Evolutionary conservation across 768 basidiomycete genomes (phyloP).

Genomic region (Basidioascus undulatus): DNA sequence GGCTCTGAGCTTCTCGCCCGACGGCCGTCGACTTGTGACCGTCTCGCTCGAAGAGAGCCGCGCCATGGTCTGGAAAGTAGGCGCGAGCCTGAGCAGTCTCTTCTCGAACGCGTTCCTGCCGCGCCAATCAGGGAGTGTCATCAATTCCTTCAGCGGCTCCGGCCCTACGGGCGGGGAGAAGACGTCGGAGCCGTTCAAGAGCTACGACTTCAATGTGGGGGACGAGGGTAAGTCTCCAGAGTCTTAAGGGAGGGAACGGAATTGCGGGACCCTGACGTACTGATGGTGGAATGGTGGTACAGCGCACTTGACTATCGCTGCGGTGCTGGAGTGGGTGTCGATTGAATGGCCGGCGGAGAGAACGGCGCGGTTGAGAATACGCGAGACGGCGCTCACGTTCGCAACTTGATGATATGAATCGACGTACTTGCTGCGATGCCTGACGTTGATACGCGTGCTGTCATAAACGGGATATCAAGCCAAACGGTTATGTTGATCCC

Average conservation of each 20-base stretch:
- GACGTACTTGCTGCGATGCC: too few relatives aligned
- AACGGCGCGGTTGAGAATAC: conserved; percentile 57
- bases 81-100: conserved; percentile 63
- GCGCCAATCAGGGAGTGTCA: conserved; percentile 80
- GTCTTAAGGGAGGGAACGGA: not conserved
- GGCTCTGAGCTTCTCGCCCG: conserved; percentile 77
- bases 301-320: conserved; percentile 36
- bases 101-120: conserved; percentile 63
- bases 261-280: not conserved
- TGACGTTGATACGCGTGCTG: too few relatives aligned
- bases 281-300: not conserved
- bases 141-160: too few relatives aligned
- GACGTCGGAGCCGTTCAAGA: conserved; percentile 67
- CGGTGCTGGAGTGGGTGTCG: conserved; percentile 41
- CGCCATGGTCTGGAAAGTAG: conserved; percentile 89
- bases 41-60: conserved; percentile 61
- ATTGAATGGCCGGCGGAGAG: conserved; percentile 73
- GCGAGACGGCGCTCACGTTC: conserved; percentile 62
- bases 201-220: conserved; percentile 59
- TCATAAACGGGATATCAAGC: too few relatives aligned
- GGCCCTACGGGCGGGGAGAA: conserved; percentile 21
- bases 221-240: conserved; percentile 36
- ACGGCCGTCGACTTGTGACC: conserved; percentile 70
- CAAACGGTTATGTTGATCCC: too few relatives aligned
- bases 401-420: conserved; percentile 39